These are phyloP conservation scores for Ormosia emarginata DNA, from an alignment of 306 rosid species.

Conservation along the genomic window DNA sequence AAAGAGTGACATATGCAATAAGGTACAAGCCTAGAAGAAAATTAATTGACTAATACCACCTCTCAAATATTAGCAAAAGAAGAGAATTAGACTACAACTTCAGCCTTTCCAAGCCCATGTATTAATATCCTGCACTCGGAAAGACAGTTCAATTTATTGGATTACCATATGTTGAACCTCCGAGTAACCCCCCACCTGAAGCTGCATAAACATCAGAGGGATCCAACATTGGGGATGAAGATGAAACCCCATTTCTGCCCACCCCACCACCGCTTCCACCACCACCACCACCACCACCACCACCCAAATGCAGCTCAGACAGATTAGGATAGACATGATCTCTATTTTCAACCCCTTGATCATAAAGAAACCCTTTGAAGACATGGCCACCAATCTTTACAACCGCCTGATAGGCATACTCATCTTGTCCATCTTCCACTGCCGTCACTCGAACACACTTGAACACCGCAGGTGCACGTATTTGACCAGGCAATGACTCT, in stretches of 20 bases:
- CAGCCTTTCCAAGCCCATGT: constrained; percentile 29
- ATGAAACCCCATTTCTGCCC: constrained; percentile 49
- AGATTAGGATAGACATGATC: constrained; percentile 59
- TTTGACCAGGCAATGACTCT: constrained; percentile 73
- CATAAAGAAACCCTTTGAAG: constrained; percentile 80
- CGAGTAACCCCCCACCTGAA: constrained; percentile 57
- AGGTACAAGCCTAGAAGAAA: constrained; percentile 31
- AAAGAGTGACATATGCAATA: constrained; percentile 27
- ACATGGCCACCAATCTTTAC: constrained; percentile 89
- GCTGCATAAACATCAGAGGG: constrained; percentile 70
- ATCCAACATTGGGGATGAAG: constrained; percentile 69
- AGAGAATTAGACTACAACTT: constrained; percentile 27
- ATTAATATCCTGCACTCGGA: constrained; percentile 32
- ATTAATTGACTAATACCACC: neutral
- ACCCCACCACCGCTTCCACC: constrained; percentile 6
- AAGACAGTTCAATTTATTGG: constrained; percentile 51
- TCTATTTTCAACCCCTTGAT: constrained; percentile 67
- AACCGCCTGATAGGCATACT: constrained; percentile 83
- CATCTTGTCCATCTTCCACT: constrained; percentile 76
- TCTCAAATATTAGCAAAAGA: constrained; percentile 14
- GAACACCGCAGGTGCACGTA: constrained; percentile 83
- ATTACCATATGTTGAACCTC: constrained; percentile 79
- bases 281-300: constrained; percentile 26
- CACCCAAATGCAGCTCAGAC: constrained; percentile 78
- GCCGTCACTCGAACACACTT: constrained; percentile 91